Conservation (phyloP, 1,284 basidiomycete genomes). For the Puccinia novopanici region DNA sequence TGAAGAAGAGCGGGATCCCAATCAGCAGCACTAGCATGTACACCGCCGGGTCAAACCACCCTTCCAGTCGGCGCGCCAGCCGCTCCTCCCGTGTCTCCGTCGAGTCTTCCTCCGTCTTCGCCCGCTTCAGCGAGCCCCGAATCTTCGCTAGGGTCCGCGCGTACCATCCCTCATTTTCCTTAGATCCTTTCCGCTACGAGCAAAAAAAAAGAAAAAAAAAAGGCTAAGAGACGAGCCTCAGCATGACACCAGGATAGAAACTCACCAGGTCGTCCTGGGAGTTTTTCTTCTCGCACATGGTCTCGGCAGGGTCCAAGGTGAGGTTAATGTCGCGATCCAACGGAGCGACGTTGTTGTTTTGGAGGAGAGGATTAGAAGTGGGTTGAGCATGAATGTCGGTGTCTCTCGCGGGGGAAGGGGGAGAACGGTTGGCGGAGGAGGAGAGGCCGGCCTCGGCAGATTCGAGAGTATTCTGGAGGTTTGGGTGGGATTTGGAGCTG, state of each 20-base stretch:
- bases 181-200: not conserved
- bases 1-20: slow-evolving; percentile 41
- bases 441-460: slow-evolving; percentile 10
- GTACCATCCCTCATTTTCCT: not conserved
- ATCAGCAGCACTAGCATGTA: slow-evolving; percentile 40
- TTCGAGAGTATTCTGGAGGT: not conserved
- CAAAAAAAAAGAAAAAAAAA: too few species aligned
- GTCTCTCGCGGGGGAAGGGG: too few species aligned
- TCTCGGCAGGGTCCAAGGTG: not conserved
- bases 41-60: slow-evolving; percentile 43
- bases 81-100: not conserved
- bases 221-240: too few species aligned
- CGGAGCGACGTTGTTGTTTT: too few species aligned
- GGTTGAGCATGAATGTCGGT: too few species aligned
- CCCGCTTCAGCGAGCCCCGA: not conserved
- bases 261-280: not conserved
- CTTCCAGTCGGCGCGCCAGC: slow-evolving; percentile 14
- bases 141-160: not conserved
- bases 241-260: too few species aligned
- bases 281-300: not conserved
- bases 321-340: not conserved
- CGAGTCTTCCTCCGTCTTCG: not conserved
- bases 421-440: too few species aligned
- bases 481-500: not conserved
- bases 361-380: too few species aligned